Evolutionary conservation across 306 rosid genomes (phyloP).

Genomic region (Gastrolobium villosum): DNA sequence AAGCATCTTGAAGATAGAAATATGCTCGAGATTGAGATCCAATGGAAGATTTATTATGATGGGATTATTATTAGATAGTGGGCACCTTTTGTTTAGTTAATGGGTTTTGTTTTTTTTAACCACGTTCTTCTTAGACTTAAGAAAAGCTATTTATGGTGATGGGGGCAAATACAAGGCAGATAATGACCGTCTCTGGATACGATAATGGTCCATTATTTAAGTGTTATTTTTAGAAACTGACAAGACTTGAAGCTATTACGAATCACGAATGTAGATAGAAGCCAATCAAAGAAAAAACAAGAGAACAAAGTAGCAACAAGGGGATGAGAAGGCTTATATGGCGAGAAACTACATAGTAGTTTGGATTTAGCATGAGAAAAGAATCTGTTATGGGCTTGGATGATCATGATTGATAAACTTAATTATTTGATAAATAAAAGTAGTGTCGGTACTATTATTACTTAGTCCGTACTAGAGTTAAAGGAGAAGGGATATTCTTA

Average conservation of each 20-base stretch:
- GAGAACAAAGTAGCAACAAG: conserved; percentile 41
- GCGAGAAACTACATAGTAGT: background rate
- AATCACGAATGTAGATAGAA: conserved; percentile 28
- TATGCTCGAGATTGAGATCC: conserved; percentile 29
- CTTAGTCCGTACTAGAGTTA: background rate
- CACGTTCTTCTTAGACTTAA: background rate
- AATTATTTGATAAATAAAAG: background rate
- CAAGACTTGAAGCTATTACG: conserved; percentile 38
- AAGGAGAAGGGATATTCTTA: too few species aligned
- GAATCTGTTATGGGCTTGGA: conserved; percentile 46
- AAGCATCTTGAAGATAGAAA: conserved; percentile 2
- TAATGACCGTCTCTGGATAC: conserved; percentile 18
- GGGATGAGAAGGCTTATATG: conserved; percentile 44
- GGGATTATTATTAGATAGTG: background rate
- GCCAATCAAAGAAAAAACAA: conserved; percentile 39
- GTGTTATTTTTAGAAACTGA: conserved; percentile 36
- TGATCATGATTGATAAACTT: conserved; percentile 28
- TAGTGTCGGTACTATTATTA: conserved; percentile 29
- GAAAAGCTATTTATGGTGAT: background rate
- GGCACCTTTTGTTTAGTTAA: conserved; percentile 38
- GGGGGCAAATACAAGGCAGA: conserved; percentile 22
- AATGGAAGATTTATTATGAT: conserved; percentile 1
- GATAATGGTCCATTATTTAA: conserved; percentile 18
- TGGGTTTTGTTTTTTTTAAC: background rate
- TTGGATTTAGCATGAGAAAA: conserved; percentile 47